Conservation (phyloP, 495 filamentous ascomycete genomes). For the Xylona heveae region DNA sequence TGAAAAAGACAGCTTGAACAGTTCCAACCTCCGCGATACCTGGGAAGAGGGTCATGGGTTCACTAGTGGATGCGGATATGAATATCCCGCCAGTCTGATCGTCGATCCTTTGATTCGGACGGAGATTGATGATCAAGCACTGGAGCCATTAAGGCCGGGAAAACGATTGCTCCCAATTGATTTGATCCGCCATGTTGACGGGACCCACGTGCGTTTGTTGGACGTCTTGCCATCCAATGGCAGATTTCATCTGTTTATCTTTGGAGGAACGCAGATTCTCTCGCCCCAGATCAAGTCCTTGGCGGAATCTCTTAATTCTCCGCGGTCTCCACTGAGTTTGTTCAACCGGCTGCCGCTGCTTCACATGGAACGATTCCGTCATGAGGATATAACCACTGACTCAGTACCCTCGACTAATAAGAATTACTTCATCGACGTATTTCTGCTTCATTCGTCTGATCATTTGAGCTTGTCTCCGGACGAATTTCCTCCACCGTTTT, state of each 20-base stretch:
- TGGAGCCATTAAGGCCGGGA: slow-evolving; percentile 33
- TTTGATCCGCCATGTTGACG: slow-evolving; percentile 66
- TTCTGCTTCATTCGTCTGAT: slow-evolving; percentile 63
- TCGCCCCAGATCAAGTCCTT: no score
- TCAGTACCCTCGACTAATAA: slow-evolving; percentile 64
- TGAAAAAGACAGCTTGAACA: slow-evolving; percentile 4
- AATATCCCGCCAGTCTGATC: slow-evolving; percentile 9
- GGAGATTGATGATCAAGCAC: no score
- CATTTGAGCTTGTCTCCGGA: slow-evolving; percentile 38
- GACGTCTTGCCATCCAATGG: slow-evolving; percentile 77
- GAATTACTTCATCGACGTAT: slow-evolving; percentile 55
- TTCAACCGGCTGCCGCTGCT: no score
- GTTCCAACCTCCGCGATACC: slow-evolving; percentile 11
- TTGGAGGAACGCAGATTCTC: no score
- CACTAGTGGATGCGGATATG: slow-evolving; percentile 15
- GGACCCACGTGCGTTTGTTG: slow-evolving; percentile 71
- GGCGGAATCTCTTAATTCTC: no score
- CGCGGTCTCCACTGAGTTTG: no score
- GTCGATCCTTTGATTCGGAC: no score
- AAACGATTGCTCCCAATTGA: slow-evolving; percentile 51
- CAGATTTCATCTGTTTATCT: slow-evolving; percentile 68
- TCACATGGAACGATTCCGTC: no score
- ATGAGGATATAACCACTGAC: slow-evolving; percentile 35
- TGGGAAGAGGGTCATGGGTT: slow-evolving; percentile 13
- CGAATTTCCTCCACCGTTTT: slow-evolving; percentile 39